phyloP scores from a whole-genome alignment of 2,329 filamentous ascomycete genomes.

The Aspergillus glaucus region DNA sequence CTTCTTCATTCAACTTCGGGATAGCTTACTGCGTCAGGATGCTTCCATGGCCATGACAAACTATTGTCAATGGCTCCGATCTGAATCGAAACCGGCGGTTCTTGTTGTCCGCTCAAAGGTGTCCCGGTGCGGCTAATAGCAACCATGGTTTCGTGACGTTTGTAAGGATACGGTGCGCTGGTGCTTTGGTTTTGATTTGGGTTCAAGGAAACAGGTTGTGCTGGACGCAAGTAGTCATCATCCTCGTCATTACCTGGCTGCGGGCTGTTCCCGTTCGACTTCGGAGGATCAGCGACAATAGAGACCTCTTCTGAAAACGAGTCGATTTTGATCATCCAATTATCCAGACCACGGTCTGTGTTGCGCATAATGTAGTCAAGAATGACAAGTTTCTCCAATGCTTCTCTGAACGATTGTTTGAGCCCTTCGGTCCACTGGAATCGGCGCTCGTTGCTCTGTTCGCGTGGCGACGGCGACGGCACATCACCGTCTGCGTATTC shows the following conservation, averaged over 20 bases:
- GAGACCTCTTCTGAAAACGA: constrained; percentile 75
- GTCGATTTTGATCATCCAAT: constrained; percentile 99
- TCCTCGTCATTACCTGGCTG: constrained; percentile 23
- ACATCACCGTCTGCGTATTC: constrained; percentile 35
- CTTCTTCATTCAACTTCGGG: not conserved
- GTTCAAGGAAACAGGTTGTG: constrained; percentile 56
- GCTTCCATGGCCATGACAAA: constrained; percentile 98
- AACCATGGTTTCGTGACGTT: constrained; percentile 76
- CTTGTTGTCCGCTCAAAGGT: constrained; percentile 37
- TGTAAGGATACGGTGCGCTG: constrained; percentile 59
- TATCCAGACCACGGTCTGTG: constrained; percentile 91
- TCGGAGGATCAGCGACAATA: constrained; percentile 78
- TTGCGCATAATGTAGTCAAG: constrained; percentile 99
- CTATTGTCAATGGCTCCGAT: constrained; percentile 97
- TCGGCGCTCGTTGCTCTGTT: constrained; percentile 41
- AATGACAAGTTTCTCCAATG: constrained; percentile 94
- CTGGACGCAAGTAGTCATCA: constrained; percentile 42
- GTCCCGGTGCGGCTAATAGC: constrained; percentile 55
- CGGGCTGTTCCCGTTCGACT: constrained; percentile 47
- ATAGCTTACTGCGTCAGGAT: constrained; percentile 71
- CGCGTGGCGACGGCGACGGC: constrained; percentile 38
- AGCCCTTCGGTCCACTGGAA: constrained; percentile 84
- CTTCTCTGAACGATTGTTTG: constrained; percentile 88
- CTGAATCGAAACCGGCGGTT: constrained; percentile 55
- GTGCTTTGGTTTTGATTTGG: constrained; percentile 31